A percentile compares a stretch with the other conserved stretches of the same genome.
phyloP scores from a whole-genome alignment of 108 stramenopile genomes.

The Pseudonitzschia multistriata region DNA sequence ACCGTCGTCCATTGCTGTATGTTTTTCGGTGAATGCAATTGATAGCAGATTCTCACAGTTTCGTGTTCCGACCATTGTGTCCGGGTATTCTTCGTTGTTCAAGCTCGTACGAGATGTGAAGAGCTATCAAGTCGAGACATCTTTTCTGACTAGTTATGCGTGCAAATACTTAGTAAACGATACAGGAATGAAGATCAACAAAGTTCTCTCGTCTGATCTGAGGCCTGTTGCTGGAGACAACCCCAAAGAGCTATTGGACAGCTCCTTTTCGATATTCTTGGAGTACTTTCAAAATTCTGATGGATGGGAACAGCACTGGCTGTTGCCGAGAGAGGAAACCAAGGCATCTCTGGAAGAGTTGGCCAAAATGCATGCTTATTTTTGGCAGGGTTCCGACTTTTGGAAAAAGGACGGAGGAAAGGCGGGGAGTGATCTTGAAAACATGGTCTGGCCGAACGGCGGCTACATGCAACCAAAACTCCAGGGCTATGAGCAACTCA shows the following conservation, averaged over 20 bases:
- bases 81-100: background rate
- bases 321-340: conserved; percentile 39
- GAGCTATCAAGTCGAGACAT: conserved; percentile 55
- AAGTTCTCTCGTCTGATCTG: conserved; percentile 39
- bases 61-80: background rate
- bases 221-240: conserved; percentile 32
- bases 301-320: conserved; percentile 63
- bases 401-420: conserved; percentile 48
- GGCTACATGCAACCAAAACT: conserved; percentile 64
- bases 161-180: conserved; percentile 39
- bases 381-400: conserved; percentile 61
- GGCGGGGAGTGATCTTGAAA: conserved; percentile 46
- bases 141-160: conserved; percentile 47
- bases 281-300: conserved; percentile 53
- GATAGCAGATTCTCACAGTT: background rate
- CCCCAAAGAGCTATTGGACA: conserved; percentile 47
- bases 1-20: background rate
- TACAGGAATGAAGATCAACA: conserved; percentile 46
- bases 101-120: conserved; percentile 48
- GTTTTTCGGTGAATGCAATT: background rate
- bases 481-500: conserved; percentile 54
- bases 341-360: conserved; percentile 44
- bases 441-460: conserved; percentile 52
- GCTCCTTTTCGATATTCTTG: conserved; percentile 49
- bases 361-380: conserved; percentile 73